These are phyloP conservation scores for Solanum chacoense DNA, from an alignment of 305 asterid species.

Conservation along the genomic window DNA sequence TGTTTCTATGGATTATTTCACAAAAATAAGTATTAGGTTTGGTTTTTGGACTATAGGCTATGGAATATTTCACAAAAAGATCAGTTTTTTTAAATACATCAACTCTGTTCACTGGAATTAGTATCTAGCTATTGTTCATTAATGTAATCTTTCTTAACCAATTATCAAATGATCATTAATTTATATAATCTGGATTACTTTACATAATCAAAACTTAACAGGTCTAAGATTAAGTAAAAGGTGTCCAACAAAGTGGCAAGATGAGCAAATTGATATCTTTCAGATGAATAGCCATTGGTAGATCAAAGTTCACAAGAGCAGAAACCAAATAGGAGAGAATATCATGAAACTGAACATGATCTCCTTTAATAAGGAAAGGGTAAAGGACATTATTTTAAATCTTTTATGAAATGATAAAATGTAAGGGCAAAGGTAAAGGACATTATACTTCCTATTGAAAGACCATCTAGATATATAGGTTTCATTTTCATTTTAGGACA, in stretches of 20 bases:
- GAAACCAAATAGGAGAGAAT: not conserved
- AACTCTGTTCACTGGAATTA: not conserved
- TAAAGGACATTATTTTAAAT: not conserved
- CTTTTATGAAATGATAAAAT: not conserved
- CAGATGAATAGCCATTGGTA: not conserved
- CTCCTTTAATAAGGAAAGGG: not conserved
- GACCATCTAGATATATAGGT: not conserved
- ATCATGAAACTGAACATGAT: not conserved
- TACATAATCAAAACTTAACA: not conserved
- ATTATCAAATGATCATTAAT: not conserved
- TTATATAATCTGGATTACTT: not conserved
- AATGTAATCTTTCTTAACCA: not conserved
- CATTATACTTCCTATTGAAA: not conserved
- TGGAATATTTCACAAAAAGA: not conserved
- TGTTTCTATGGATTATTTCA: not conserved
- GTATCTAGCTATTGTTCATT: not conserved
- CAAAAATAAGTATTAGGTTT: not conserved
- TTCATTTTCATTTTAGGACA: not conserved
- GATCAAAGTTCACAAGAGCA: not conserved
- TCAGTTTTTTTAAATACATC: not conserved
- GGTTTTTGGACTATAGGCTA: not conserved
- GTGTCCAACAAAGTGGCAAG: not conserved
- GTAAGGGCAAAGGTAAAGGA: not conserved
- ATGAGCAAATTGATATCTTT: not conserved
- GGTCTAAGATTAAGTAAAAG: not conserved